Evolutionary conservation across 2,329 filamentous ascomycete genomes (phyloP).

Genomic region (Fusarium bulbicola): DNA sequence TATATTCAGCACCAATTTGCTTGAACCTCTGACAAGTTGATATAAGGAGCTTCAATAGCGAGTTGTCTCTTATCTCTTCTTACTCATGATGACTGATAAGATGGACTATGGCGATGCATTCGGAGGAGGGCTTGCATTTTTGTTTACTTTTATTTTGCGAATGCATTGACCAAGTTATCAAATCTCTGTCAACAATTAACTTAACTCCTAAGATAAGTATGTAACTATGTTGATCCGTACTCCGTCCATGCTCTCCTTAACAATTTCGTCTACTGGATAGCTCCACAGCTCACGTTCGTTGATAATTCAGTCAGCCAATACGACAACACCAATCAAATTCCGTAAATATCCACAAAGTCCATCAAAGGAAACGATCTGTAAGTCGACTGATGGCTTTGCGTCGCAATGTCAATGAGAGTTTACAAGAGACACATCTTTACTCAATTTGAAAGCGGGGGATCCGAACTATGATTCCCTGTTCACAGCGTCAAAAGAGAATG

Average conservation of each 20-base stretch:
- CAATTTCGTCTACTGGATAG: not conserved
- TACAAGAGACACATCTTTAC: not conserved
- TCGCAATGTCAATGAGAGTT: not conserved
- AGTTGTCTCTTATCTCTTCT: not conserved
- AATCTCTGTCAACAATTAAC: not conserved
- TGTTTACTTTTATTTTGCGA: not conserved
- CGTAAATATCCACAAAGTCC: not conserved
- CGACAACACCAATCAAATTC: not conserved
- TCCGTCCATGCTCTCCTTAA: not conserved
- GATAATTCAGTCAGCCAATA: not conserved
- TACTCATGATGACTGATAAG: not conserved
- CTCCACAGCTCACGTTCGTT: not conserved
- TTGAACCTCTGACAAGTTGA: not conserved
- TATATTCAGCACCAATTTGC: not conserved
- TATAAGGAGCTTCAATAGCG: not conserved
- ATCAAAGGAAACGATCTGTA: not conserved
- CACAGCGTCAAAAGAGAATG: not conserved
- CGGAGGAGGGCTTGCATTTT: not conserved
- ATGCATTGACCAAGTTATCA: not conserved
- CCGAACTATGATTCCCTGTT: slow-evolving; percentile 1
- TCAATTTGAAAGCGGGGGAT: slow-evolving; percentile 6
- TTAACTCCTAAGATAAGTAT: no score
- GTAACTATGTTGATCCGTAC: not conserved
- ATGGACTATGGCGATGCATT: not conserved
- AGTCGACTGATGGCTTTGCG: not conserved